Evolutionary conservation across 73 alveolate genomes (phyloP), one percentile per base, ranked within the genome.

Genomic region (Stentor roeselii): DNA sequence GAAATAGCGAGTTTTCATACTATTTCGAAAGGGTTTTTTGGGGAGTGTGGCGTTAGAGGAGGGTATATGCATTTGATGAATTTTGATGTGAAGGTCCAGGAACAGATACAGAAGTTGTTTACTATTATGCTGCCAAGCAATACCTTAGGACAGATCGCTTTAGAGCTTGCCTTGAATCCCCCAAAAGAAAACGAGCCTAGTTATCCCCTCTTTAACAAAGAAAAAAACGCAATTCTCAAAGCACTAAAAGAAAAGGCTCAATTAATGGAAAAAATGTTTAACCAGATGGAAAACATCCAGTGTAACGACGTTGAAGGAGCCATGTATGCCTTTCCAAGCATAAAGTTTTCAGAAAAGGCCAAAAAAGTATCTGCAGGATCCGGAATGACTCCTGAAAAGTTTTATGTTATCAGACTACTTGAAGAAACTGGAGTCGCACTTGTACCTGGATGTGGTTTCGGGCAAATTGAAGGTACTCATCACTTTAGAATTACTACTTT

Each of bases 1-100:
- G 97, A 92, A 84, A 76, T 92, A 41, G 87, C 80, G 59, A 91
- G 95, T 36, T 78, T 92, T 82, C 94, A 91, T 85, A 86, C 98
- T 2, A 87, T 93, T 41, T 92, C 98, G 34, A 95, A 95, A 86
- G 99, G 99, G n/a, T 86, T 92, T 61, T 78, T 80, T 32, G 99
- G 99, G 58, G 99, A 95, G 80, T 95, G 99, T 77, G 99, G 99
- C 42, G 84, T 92, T 35, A 90, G 99, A 91, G 98, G 98, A n/a
- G 99, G 99, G 35, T 95, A 92, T 87, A 83, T 91, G 61, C 93
- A 90, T 89, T 35, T 87, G 60, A 34, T 76, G 31, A 90, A 94
- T 78, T 60, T 95, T 21, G 94, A 83, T 61, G 90, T 90, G 34
- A 77, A 67, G 30, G 94, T 90, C 21, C 60, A 82, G 34, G 90